Percentiles rank a stretch among this genome's conserved stretches.
Evolutionary conservation across 495 filamentous ascomycete species (phyloP).

Genomic region (Xylaria bambusicola): DNA sequence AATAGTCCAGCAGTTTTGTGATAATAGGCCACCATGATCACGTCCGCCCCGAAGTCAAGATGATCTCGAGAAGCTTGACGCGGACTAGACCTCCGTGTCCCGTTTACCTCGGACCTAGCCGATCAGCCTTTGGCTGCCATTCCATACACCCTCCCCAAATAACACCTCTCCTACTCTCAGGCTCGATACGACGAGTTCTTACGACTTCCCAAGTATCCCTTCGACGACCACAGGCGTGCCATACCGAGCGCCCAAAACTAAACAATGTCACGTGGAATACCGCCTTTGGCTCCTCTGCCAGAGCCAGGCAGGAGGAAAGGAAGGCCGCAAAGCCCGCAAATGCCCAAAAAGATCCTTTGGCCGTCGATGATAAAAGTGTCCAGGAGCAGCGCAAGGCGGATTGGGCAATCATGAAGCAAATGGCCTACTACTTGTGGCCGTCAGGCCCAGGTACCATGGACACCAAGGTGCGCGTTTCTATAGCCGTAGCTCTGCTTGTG

Average conservation of each 20-base stretch:
- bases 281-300: conserved; percentile 17
- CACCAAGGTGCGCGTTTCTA: conserved; percentile 79
- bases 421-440: conserved; percentile 96
- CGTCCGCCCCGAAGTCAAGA: conserved; percentile 7
- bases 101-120: neutral
- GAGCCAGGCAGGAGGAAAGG: conserved; percentile 5
- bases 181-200: conserved; percentile 14
- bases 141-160: neutral
- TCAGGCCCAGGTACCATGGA: conserved; percentile 76
- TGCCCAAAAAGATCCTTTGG: conserved; percentile 40
- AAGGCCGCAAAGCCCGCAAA: neutral
- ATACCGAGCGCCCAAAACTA: neutral
- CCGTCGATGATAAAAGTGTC: conserved; percentile 53
- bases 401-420: conserved; percentile 98
- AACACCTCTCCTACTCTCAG: neutral
- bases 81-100: conserved; percentile 11
- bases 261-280: neutral
- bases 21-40: conserved; percentile 5
- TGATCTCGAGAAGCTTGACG: conserved; percentile 18
- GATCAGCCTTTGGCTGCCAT: neutral
- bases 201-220: neutral
- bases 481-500: conserved; percentile 77
- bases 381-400: conserved; percentile 94
- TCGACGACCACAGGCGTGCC: neutral
- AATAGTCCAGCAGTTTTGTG: neutral